Percentiles rank a stretch among this genome's conserved stretches.
These are phyloP conservation scores for Acacia concinna DNA, from an alignment of 331 rosid species.

Conservation along the genomic window DNA sequence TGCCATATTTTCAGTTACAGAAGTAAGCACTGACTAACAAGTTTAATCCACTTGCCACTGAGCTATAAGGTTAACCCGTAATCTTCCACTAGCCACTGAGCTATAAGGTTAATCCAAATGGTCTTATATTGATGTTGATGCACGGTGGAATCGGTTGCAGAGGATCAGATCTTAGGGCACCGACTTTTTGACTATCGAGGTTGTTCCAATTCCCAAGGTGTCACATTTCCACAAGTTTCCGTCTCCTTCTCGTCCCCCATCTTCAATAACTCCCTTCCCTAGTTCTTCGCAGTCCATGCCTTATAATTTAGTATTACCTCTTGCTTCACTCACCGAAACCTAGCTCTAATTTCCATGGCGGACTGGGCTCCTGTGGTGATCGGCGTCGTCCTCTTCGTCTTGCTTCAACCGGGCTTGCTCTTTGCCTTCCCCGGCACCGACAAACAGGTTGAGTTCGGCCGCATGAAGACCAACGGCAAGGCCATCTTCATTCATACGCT, in stretches of 20 bases:
- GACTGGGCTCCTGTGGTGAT: constrained; percentile 91
- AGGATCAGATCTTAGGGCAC: not conserved
- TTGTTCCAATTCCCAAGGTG: constrained; percentile 25
- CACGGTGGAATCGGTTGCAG: not conserved
- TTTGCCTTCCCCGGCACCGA: constrained; percentile 75
- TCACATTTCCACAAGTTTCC: not conserved
- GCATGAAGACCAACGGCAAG: constrained; percentile 90
- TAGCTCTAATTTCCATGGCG: constrained; percentile 45
- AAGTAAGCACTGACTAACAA: too few species aligned
- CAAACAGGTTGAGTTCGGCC: constrained; percentile 66
- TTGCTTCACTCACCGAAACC: not conserved
- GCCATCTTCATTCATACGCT: constrained; percentile 85
- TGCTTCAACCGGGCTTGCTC: constrained; percentile 84
- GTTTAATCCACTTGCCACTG: too few species aligned
- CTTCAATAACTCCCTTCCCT: not conserved
- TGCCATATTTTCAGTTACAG: too few species aligned
- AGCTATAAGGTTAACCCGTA: too few species aligned
- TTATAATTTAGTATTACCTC: too few species aligned
- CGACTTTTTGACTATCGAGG: not conserved
- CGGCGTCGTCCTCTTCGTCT: constrained; percentile 81
- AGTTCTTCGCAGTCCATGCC: not conserved
- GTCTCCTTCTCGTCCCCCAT: not conserved
- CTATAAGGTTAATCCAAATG: too few species aligned
- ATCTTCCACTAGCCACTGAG: too few species aligned
- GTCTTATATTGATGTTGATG: not conserved